Evolutionary conservation across 176 grass and related monocot species (phyloP), one percentile per base, ranked within the genome.

Genomic region (Phoenix dactylifera): DNA sequence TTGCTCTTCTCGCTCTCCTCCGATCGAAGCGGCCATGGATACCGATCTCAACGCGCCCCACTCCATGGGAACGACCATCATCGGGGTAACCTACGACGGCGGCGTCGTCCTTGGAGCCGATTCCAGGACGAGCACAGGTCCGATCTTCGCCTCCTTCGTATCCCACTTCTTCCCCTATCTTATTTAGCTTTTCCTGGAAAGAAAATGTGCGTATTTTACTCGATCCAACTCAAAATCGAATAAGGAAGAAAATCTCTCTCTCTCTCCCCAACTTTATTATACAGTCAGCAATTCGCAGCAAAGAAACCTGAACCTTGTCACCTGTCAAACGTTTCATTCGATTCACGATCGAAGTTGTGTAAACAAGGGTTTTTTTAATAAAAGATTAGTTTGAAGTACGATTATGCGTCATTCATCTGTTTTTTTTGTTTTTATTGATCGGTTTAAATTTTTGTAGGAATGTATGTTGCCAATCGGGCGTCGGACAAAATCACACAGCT

Each of bases 111-210:
- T 98, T 63, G 93, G 78, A 18, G 93, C 93, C 35, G 87, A 98
- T 64, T 98, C 87, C 57, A 83, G 93, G 55, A 98, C 93, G 66
- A 98, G 87, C 79, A 98, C 87, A 1, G 87, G 93, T 98, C 26
- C 25, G 49, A 44, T 44, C 32, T 44, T 14, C 35, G 9, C 1
- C 35, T 44, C 35, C 35, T 44, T 44, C 35, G 35, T 22, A 3
- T 66, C 23, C 29, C 5, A 4, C 32, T 55, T 15, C 6, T 22
- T 25, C 3, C 53, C 64, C 52, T 22, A 9, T 54, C 52, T 18
- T 16, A n/a, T 16, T n/a, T 54, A 1, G 51, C 18, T 54, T 18
- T 54, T 22, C 53, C 16, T 20, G 9, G 17, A 9, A 55, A 55
- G 53, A 55, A n/a, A 55, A 3, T 19, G 53, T 55, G 18, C 53